phyloP scores from a whole-genome alignment of 192 early-diverging fungal genomes.

The Phlyctochytrium arcticum region DNA sequence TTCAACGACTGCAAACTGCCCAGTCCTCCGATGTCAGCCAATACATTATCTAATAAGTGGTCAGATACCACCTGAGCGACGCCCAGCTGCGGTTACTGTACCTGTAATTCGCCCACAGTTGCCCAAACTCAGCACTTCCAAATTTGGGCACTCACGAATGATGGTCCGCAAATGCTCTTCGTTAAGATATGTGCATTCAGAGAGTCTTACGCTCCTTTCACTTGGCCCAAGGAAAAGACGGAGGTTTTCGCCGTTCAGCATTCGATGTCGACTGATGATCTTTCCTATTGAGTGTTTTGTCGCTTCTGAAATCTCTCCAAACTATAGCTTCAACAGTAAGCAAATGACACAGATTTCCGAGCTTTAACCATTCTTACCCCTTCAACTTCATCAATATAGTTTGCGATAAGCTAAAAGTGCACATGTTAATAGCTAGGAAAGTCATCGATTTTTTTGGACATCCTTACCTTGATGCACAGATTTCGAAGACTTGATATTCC shows the following conservation, averaged over 20 bases:
- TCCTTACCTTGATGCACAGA: slow-evolving; percentile 42
- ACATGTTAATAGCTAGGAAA: neutral
- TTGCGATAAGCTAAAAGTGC: slow-evolving; percentile 55
- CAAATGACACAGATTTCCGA: neutral
- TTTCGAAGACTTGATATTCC: slow-evolving; percentile 28
- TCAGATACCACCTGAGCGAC: too few species aligned
- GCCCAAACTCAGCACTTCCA: slow-evolving; percentile 60
- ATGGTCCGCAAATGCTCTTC: slow-evolving; percentile 54
- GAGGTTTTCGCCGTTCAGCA: slow-evolving; percentile 59
- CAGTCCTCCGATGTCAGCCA: slow-evolving; percentile 24
- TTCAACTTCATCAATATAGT: slow-evolving; percentile 76
- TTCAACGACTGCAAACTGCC: slow-evolving; percentile 53
- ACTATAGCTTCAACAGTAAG: slow-evolving; percentile 17
- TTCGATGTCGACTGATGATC: slow-evolving; percentile 74
- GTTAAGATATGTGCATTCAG: slow-evolving; percentile 72
- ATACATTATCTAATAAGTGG: slow-evolving; percentile 29
- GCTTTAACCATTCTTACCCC: slow-evolving; percentile 34
- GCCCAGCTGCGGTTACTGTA: neutral
- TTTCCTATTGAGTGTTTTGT: slow-evolving; percentile 70
- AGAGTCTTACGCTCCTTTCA: slow-evolving; percentile 56
- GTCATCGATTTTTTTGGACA: too few species aligned
- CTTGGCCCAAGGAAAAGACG: slow-evolving; percentile 66
- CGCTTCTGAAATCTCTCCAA: slow-evolving; percentile 73
- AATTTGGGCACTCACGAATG: slow-evolving; percentile 55
- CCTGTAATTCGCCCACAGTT: slow-evolving; percentile 71